Evolutionary conservation across 805 yeast species (phyloP).

Genomic region (Kuraishia ogatae): DNA sequence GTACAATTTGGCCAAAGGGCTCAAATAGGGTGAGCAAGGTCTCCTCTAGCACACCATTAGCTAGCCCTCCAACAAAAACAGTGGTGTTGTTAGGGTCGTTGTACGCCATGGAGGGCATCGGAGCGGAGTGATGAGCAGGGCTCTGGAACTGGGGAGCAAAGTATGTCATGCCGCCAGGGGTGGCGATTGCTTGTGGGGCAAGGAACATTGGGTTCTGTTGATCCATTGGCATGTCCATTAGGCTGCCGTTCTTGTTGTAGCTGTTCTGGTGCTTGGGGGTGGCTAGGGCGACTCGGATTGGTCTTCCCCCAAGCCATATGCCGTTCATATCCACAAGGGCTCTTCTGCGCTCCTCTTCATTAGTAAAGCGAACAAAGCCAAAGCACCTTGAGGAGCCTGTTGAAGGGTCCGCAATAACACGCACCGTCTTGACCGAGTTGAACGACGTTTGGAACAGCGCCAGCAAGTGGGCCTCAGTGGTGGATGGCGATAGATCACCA

Average conservation of each 20-base stretch:
- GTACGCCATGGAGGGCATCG: constrained; percentile 11
- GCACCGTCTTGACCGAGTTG: constrained; percentile 63
- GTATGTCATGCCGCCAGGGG: constrained; percentile 6
- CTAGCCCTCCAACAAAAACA: constrained; percentile 59
- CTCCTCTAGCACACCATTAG: constrained; percentile 53
- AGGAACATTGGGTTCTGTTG: constrained; percentile 11
- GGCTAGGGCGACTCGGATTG: constrained; percentile 69
- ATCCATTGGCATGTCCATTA: constrained; percentile 10
- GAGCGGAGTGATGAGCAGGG: background rate
- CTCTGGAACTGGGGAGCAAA: constrained; percentile 6
- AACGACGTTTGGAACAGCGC: constrained; percentile 63
- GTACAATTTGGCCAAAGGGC: constrained; percentile 64
- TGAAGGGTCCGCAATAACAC: constrained; percentile 82
- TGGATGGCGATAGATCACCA: constrained; percentile 73
- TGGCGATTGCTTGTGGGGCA: background rate
- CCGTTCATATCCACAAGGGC: constrained; percentile 75
- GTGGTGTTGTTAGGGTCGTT: constrained; percentile 70
- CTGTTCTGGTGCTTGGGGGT: constrained; percentile 49
- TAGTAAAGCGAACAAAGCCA: constrained; percentile 72
- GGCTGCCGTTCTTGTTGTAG: constrained; percentile 2
- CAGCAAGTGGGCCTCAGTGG: constrained; percentile 72
- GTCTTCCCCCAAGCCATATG: constrained; percentile 71
- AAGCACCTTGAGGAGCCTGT: constrained; percentile 72
- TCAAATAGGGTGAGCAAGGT: constrained; percentile 53
- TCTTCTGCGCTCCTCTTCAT: constrained; percentile 56